Base-by-base conservation (phyloP, 352 stramenopile genomes). In the Globisporangium solare region DNA sequence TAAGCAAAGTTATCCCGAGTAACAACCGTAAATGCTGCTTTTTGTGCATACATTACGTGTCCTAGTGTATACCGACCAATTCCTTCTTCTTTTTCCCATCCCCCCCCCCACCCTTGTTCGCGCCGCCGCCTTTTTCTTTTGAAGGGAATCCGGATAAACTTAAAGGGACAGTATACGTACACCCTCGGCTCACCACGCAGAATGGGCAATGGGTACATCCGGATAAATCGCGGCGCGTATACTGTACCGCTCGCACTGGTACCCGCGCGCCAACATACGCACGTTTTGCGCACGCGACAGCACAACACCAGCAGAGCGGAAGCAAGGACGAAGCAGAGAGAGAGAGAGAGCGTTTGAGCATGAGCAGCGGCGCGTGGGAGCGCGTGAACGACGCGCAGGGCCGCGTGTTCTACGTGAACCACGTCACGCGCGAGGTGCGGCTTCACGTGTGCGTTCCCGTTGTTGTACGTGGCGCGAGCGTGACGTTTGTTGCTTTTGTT, bases 361-460 rank as follows among this genome's bases (percentile, higher is more conserved):
- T n/a, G 7, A 58, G 52, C 15, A 11, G 15, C 40, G 11, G 27
- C 55, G 71, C 68, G 48, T 94, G 84, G 84, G 71, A 91, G 70
- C 82, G 83, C 66, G 77, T 92, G 46, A 67, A 84, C 64, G 82
- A 94, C 76, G 70, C 82, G n/a, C 76, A 85, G 37, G 84, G 84
- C 5, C 80, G 81, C 54, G 87, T 89, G 42, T 94, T 94, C 64
- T 94, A 92, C 65, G 84, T 94, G 24, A 94, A 94, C 63, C 82
- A 92, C 63, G 61, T 49, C 22, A 92, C 84, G 27, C 74, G 80
- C 17, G 79, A 94, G 83, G 83, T 93, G 41, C 63, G 67, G 60
- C 43, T 42, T 8, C 39, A 3, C 11, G 37, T 42, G 37, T 42
- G 11, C 6, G 11, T 17, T 45, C 6, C 13, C 45, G 3, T 48